Evolutionary conservation across 345 rosid species (phyloP), one percentile per base, ranked within the genome.

Genomic region (Passiflora organensis): DNA sequence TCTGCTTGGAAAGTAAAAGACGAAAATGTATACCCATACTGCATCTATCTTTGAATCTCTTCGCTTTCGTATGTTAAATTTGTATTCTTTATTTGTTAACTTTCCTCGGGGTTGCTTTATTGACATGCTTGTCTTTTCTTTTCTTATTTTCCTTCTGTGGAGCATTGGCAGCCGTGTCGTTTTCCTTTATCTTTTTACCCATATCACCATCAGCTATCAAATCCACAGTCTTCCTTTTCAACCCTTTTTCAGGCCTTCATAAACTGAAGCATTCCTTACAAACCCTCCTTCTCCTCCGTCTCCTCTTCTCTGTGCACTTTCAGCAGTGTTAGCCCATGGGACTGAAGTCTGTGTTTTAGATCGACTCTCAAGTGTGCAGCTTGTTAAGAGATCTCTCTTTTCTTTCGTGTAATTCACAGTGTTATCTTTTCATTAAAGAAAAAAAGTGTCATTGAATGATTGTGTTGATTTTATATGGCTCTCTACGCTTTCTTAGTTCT

Each of bases 11-110:
- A 28, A 8, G 8, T 3, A 8, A 28, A 28, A 28, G 5, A 28
- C 34, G 34, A 28, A 28, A 28, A 28, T 2, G 5, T 28, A 28
- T 8, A 2, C 3, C 34, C 8, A 8, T 8, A 28, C 8, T 28
- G 72, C 47, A 51, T 66, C 56, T 38, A 48, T n/a, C 74, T 66
- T 62, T 66, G 71, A 68, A 70, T 76, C 70, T 72, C 32, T 60
- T 61, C 23, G 32, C n/a, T 34, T 54, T 58, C 34, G 34, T 54
- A 13, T 16, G 1, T 19, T 20, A 17, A 15, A 16, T 0, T 21
- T 36, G 1, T 19, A 8, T 5, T 24, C 12, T 17, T 45, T 53
- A 36, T 18, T 49, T 38, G 12, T 51, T 55, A 65, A 28, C 43
- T 62, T 41, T 60, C 37, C 50, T 32, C 18, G 48, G 32, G 10